Conservation (phyloP, 2,329 filamentous ascomycete species). For the Fusarium sp. region DNA sequence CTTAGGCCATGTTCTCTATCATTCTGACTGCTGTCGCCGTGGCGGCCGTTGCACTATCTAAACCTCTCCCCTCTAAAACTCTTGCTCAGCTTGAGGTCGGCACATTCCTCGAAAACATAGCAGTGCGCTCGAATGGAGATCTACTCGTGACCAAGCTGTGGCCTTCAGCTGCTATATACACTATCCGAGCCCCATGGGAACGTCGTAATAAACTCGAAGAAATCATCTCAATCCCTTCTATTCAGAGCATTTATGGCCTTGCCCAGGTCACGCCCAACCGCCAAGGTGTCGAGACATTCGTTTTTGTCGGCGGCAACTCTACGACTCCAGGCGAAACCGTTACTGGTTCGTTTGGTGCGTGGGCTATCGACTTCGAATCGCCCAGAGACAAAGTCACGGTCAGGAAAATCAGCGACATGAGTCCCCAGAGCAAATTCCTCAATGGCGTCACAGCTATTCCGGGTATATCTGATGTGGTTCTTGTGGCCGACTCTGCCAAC, state of each 20-base stretch:
- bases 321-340: slow-evolving; percentile 4
- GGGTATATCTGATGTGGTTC: background rate
- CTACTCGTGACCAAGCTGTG: slow-evolving; percentile 23
- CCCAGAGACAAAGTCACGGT: background rate
- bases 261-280: slow-evolving; percentile 2
- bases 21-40: background rate
- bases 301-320: slow-evolving; percentile 32
- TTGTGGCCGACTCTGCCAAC: slow-evolving; percentile 16
- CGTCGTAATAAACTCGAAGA: slow-evolving; percentile 6
- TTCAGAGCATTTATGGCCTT: slow-evolving; percentile 31
- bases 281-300: slow-evolving; percentile 11
- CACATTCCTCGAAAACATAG: slow-evolving; percentile 36
- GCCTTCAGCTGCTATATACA: slow-evolving; percentile 26
- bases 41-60: slow-evolving; percentile 1
- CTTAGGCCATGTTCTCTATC: background rate
- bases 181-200: slow-evolving; percentile 13
- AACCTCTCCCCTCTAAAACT: slow-evolving; percentile 12
- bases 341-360: slow-evolving; percentile 22
- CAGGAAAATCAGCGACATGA: slow-evolving; percentile 26
- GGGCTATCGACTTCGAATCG: slow-evolving; percentile 13
- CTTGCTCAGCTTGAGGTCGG: slow-evolving; percentile 24
- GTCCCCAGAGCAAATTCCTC: slow-evolving; percentile 9
- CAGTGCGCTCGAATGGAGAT: slow-evolving; percentile 28
- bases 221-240: slow-evolving; percentile 26
- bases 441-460: slow-evolving; percentile 23